These are phyloP conservation scores for Crithidia thermophila DNA, from an alignment of 208 protist genomes.

Conservation along the genomic window DNA sequence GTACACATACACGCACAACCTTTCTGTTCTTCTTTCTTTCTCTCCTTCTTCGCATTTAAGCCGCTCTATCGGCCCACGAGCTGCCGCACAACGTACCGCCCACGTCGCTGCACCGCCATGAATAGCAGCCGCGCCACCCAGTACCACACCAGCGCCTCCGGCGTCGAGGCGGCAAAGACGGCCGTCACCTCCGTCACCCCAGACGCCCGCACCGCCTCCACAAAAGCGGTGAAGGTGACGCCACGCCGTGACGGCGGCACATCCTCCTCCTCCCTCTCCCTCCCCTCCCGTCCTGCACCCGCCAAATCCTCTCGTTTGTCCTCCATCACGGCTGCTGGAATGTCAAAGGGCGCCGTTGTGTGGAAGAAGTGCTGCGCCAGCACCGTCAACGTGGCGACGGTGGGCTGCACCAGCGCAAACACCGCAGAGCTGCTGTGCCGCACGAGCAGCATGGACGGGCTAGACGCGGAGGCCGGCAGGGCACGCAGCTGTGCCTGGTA, in stretches of 20 bases:
- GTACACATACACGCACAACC: no score
- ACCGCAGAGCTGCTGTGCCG: constrained; percentile 25
- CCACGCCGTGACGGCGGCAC: not conserved
- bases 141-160: constrained; percentile 52
- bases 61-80: constrained; percentile 23
- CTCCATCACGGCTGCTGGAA: not conserved
- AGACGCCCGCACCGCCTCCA: constrained; percentile 17
- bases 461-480: constrained; percentile 4
- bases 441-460: constrained; percentile 31
- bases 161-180: constrained; percentile 48
- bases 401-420: constrained; percentile 49
- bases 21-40: not conserved
- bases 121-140: constrained; percentile 58
- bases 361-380: constrained; percentile 54
- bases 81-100: constrained; percentile 22
- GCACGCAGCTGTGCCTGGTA: constrained; percentile 30
- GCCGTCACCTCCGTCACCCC: constrained; percentile 51
- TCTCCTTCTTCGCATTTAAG: no score
- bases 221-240: constrained; percentile 10
- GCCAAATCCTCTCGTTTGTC: no score
- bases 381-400: constrained; percentile 42
- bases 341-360: constrained; percentile 16
- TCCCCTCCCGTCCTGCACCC: no score
- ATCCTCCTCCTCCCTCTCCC: no score
- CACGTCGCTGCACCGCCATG: constrained; percentile 27